A percentile compares a stretch with the other conserved stretches of the same genome.
Conservation (phyloP, 75 land plant genomes). For the Chamaecyparis obtusa region DNA sequence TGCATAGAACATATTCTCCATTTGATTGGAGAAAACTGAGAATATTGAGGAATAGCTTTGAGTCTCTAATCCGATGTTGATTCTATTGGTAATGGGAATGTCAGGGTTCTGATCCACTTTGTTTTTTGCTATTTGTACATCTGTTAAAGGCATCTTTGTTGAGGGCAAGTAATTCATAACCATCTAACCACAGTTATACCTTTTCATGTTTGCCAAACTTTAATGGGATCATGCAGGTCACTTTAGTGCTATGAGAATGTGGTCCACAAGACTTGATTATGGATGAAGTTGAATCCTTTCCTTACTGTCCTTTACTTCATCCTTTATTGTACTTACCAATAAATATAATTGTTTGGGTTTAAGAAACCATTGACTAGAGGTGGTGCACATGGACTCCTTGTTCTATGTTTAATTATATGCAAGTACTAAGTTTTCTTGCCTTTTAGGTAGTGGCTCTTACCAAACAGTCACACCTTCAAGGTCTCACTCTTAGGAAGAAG, state of each 20-base stretch:
- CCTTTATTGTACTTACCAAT: no score
- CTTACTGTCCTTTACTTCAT: no score
- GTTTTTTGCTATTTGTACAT: neutral
- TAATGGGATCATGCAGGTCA: neutral
- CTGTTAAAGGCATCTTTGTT: neutral
- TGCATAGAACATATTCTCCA: neutral
- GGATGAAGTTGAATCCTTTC: neutral
- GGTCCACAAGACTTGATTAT: neutral
- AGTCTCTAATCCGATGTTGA: neutral
- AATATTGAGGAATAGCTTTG: neutral
- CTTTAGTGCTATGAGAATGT: neutral
- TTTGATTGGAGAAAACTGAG: neutral
- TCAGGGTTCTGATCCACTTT: neutral
- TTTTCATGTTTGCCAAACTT: neutral
- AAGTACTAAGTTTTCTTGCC: no score
- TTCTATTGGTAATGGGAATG: neutral
- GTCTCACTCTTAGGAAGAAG: no score
- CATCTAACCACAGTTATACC: neutral
- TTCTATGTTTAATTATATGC: no score
- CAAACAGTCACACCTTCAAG: no score
- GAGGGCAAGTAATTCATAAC: neutral
- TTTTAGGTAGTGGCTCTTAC: no score
- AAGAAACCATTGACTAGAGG: no score
- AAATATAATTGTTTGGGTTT: no score
- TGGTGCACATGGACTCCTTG: no score